Evolutionary conservation across 441 rosid genomes (phyloP).

Genomic region (Populus hybrid): DNA sequence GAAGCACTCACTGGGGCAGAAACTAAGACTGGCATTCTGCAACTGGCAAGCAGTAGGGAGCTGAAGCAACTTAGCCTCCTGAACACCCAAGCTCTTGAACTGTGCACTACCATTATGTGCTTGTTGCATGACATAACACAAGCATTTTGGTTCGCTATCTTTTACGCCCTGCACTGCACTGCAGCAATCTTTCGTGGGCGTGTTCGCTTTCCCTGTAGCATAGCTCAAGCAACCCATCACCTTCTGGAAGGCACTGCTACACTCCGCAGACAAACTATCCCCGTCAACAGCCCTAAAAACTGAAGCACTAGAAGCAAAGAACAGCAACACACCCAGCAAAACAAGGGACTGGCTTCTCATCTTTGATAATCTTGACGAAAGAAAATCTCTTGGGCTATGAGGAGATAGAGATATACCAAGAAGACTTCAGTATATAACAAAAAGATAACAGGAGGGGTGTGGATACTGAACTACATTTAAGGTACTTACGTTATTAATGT

Average conservation of each 20-base stretch:
- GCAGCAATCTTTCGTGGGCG: slow-evolving; percentile 67
- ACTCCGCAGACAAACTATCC: slow-evolving; percentile 29
- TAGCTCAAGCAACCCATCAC: slow-evolving; percentile 60
- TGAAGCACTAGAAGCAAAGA: background rate
- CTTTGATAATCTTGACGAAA: background rate
- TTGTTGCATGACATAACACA: slow-evolving; percentile 69
- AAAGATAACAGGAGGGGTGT: background rate
- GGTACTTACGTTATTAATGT: background rate
- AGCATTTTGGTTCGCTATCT: slow-evolving; percentile 65
- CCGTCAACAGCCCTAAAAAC: slow-evolving; percentile 3
- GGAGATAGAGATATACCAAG: background rate
- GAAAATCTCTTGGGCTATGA: background rate
- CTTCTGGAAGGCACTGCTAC: slow-evolving; percentile 44
- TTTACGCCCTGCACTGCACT: slow-evolving; percentile 40
- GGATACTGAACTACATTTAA: background rate
- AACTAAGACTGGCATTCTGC: slow-evolving; percentile 51
- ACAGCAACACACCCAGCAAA: background rate
- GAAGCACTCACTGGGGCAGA: slow-evolving; percentile 66
- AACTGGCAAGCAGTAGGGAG: slow-evolving; percentile 77
- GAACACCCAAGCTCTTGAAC: slow-evolving; percentile 61
- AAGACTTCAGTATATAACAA: background rate
- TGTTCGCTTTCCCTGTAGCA: slow-evolving; percentile 58
- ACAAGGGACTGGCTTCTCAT: background rate
- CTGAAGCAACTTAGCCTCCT: slow-evolving; percentile 57
- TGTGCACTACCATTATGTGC: slow-evolving; percentile 41